Base-by-base conservation (phyloP, 371 early-diverging fungal genomes). In the Thermomucor indicae-seudaticae region DNA sequence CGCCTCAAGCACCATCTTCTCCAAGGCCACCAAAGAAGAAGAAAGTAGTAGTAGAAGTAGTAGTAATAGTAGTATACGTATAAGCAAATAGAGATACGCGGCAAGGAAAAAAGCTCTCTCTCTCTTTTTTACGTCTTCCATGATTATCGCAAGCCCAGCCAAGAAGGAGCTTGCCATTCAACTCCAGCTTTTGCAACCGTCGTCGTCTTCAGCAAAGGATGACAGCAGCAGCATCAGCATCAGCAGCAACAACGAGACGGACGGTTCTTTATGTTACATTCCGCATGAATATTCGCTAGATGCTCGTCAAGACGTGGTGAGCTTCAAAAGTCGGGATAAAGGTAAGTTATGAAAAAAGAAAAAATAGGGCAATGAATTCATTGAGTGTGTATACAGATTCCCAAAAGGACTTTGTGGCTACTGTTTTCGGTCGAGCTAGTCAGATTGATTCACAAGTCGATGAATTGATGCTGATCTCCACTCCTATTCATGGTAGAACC, bases 1-100 rank as follows among this genome's bases (percentile, higher is more conserved):
- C 64, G 66, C 72, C 60, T 75, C 75, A 57, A 75, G 67, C 67
- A 69, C 72, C 65, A 60, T 75, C 67, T 67, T 71, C 58, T 75
- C 75, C 57, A 75, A 75, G 56, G 72, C 71, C 62, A 71, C 71
- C 59, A 75, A 75, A 62, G 67, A 75, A 66, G 67, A 57, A 56
- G 71, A 75, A 55, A 70, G 49, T 71, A 71, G 46, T 62, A 68
- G 39, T 64, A 66, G 40, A 55, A 62, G 40, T 62, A 67, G 38
- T 52, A 57, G 50, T 53, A 41, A 34, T 49, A 55, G 29, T 51
- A 49, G 37, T 43, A 34, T 30, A 47, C 57, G 56, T 53, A 43
- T n/a, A 19, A 43, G 34, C 37, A 51, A 6, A 22, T 23, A 24
- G 16, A 37, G 44, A 58, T 56, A 49, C 50, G 29, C 37, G n/a